These are phyloP conservation scores for Rhododendron molle DNA, from an alignment of 148 eudicot genomes.

Conservation along the genomic window DNA sequence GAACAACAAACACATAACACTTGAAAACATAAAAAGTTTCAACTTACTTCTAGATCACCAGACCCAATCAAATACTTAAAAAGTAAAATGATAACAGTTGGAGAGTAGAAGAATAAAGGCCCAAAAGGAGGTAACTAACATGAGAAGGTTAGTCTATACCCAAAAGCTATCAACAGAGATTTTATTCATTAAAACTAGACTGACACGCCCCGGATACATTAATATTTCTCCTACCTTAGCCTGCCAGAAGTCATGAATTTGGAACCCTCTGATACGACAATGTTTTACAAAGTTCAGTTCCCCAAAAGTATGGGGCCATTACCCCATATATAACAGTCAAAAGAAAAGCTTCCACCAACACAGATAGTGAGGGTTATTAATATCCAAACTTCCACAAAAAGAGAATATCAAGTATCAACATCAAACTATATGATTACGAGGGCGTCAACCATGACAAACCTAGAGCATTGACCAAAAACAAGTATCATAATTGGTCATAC, in stretches of 20 bases:
- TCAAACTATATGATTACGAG: background rate
- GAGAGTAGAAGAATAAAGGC: background rate
- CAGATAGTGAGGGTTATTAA: background rate
- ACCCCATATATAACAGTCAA: background rate
- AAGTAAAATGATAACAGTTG: background rate
- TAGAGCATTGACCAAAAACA: background rate
- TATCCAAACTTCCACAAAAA: constrained; percentile 2
- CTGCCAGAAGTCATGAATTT: background rate
- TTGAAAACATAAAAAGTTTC: background rate
- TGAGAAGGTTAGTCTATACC: background rate
- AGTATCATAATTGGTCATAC: constrained; percentile 3
- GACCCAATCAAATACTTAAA: background rate
- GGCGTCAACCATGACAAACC: background rate
- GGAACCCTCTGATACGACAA: background rate
- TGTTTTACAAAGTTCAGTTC: background rate
- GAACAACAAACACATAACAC: background rate
- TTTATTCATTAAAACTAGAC: background rate
- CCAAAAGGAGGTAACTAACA: background rate
- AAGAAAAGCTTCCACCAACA: background rate
- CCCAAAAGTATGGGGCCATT: background rate
- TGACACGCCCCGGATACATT: background rate
- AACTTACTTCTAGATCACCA: background rate
- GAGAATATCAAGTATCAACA: constrained; percentile 7
- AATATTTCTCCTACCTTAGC: background rate
- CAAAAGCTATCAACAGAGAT: background rate